These are phyloP conservation scores for Pythium apleroticum DNA, from an alignment of 352 stramenopile genomes.

Conservation along the genomic window DNA sequence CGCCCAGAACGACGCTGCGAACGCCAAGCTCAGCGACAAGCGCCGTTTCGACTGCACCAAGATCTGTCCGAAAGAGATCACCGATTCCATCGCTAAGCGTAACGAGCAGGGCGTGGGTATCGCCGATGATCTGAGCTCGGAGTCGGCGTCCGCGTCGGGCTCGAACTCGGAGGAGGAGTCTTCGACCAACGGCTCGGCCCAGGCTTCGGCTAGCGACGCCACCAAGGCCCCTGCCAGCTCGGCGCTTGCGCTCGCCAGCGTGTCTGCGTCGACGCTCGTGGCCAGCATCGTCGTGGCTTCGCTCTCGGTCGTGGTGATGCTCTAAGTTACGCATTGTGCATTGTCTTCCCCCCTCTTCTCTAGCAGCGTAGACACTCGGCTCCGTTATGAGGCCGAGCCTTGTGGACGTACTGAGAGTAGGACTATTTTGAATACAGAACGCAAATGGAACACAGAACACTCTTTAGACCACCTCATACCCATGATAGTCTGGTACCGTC, in stretches of 20 bases:
- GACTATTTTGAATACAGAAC: conserved; percentile 11
- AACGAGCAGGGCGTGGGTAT: conserved; percentile 60
- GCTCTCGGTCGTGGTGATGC: conserved; percentile 17
- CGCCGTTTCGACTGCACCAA: conserved; percentile 76
- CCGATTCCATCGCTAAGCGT: conserved; percentile 58
- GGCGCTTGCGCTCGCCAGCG: neutral
- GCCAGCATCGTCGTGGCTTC: conserved; percentile 16
- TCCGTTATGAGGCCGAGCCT: neutral
- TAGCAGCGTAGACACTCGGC: neutral
- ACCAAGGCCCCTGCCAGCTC: conserved; percentile 16
- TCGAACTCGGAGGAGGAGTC: conserved; percentile 12
- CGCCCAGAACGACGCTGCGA: conserved; percentile 63
- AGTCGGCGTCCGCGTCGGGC: conserved; percentile 24
- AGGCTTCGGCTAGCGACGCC: neutral
- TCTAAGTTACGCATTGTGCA: conserved; percentile 12
- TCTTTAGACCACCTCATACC: neutral
- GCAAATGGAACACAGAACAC: neutral
- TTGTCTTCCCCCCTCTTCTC: neutral
- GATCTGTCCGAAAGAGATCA: conserved; percentile 66
- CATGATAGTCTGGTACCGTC: neutral
- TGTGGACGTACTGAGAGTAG: neutral
- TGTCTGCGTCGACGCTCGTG: conserved; percentile 14
- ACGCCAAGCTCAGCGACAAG: conserved; percentile 45
- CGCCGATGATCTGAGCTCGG: conserved; percentile 47
- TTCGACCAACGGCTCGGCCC: neutral